Evolutionary conservation across 805 yeast species (phyloP), one percentile per base, ranked within the genome.

Genomic region (Komagataella pastoris): DNA sequence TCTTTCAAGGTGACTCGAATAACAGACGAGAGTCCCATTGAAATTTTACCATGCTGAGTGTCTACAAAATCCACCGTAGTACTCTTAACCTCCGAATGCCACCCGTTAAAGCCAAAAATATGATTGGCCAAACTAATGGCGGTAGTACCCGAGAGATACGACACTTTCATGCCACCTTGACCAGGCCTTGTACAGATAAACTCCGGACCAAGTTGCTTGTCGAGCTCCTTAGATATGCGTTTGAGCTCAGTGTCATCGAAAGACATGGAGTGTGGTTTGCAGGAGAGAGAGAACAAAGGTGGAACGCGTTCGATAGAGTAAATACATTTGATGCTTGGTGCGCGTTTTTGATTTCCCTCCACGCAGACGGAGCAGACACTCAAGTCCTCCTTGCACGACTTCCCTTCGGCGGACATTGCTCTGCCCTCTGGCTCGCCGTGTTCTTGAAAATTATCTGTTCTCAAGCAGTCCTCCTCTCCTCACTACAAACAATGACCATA

Each of bases 71-170:
- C 95, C 17, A 85, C 83, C 24, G 76, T 80, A 14, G 81, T 75
- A 47, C 72, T 73, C 54, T 78, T 77, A 4, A 86, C 75, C 58
- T 85, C 91, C 0, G 89, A 80, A 56, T 75, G 72, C 95, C 95
- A 86, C 1, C 93, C 93, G 60, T 85, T 81, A 58, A 83, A 85
- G 0, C 95, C 95, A 72, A 86, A 85, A 3, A 86, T 80, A 58
- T 82, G 84, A 59, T 86, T 86, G 12, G 95, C 95, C 48, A 86
- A 64, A 59, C 83, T 83, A 44, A 86, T 75, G 2, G 87, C 91
- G 61, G 79, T 83, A 89, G 91, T 85, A 1, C 95, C 95, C 64
- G 85, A 93, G 46, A 86, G 74, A 58, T 86, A 85, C 2, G 85
- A 80, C 3, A 86, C 86, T 51, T 76, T 72, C 48, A 72, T 74